phyloP scores from a whole-genome alignment of 257 asterid genomes.

The Capsicum baccatum region DNA sequence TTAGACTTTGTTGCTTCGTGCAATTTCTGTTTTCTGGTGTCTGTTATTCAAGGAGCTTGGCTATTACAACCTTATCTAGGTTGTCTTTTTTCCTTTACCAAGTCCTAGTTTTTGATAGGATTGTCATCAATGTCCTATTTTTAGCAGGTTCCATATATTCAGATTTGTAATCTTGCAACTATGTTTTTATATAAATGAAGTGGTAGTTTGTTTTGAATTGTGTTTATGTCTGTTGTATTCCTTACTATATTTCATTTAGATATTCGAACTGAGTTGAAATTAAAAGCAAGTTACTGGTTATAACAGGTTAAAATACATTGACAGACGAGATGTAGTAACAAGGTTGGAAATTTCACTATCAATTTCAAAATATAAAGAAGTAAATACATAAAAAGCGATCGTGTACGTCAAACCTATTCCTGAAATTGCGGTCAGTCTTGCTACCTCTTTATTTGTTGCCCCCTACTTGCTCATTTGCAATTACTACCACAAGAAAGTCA shows the following conservation, averaged over 20 bases:
- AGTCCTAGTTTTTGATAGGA: slow-evolving; percentile 26
- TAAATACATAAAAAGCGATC: background rate
- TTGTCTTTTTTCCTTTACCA: background rate
- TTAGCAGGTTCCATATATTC: slow-evolving; percentile 26
- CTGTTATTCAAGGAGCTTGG: slow-evolving; percentile 20
- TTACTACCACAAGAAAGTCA: too few relatives aligned
- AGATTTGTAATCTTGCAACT: slow-evolving; percentile 30
- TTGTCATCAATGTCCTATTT: slow-evolving; percentile 23
- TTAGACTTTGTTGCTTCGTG: background rate
- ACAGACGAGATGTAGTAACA: background rate
- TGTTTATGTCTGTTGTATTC: background rate
- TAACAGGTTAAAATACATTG: background rate
- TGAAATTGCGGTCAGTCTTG: too few relatives aligned
- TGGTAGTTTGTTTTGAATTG: background rate
- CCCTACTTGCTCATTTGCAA: too few relatives aligned
- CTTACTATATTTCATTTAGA: too few relatives aligned
- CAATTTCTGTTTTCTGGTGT: slow-evolving; percentile 1
- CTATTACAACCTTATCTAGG: slow-evolving; percentile 26
- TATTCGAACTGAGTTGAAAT: too few relatives aligned
- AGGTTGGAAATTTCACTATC: background rate
- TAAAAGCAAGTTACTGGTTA: background rate
- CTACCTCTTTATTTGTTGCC: too few relatives aligned
- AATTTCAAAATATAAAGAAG: background rate
- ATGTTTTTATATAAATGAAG: background rate
- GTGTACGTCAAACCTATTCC: background rate